Evolutionary conservation across 208 protist genomes (phyloP), one percentile per base, ranked within the genome.

Genomic region (Trypanosoma grayi): DNA sequence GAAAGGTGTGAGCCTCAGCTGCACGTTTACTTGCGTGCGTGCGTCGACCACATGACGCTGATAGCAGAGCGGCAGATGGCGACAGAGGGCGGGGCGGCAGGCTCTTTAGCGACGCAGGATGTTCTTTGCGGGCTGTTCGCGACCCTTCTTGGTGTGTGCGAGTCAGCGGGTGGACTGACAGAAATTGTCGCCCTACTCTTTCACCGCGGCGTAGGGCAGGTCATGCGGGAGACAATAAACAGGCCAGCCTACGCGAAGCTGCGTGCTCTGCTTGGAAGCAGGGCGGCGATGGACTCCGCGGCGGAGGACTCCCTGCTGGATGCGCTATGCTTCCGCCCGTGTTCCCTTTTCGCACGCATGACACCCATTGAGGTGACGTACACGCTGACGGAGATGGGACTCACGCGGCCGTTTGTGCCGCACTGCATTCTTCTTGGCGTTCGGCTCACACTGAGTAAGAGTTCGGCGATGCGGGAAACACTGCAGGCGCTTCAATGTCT

Each of bases 361-460:
- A 54, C 53, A 13, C 44, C 65, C 36, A 59, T 66, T 20, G 82
- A 92, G 75, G 66, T 72, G 55, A 87, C 75, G 55, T 88, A 85
- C 68, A 52, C 80, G 1, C 52, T 71, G 24, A 92, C 88, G 14
- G 88, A 94, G 70, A 61, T 90, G 8, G 85, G 85, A 28, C 71
- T 87, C 46, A 57, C 63, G 10, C 64, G 88, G 0, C 71, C 79
- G 1, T 69, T 94, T 55, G 79, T 91, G 20, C 69, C 73, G 27
- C 75, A 81, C 36, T 83, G 73, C 72, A 69, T 78, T 39, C 10
- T 85, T 30, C 16, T 69, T 13, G 79, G 81, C 10, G 24, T 83
- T 52, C 54, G 60, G 27, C 27, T 47, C 39, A 34, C 63, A 51
- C 39, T 72, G 10, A 18, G 30, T 5, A 40, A 55, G 13, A 55